phyloP scores from a whole-genome alignment of 163 green algal genomes.

The Trebouxiophyceae sp. region DNA sequence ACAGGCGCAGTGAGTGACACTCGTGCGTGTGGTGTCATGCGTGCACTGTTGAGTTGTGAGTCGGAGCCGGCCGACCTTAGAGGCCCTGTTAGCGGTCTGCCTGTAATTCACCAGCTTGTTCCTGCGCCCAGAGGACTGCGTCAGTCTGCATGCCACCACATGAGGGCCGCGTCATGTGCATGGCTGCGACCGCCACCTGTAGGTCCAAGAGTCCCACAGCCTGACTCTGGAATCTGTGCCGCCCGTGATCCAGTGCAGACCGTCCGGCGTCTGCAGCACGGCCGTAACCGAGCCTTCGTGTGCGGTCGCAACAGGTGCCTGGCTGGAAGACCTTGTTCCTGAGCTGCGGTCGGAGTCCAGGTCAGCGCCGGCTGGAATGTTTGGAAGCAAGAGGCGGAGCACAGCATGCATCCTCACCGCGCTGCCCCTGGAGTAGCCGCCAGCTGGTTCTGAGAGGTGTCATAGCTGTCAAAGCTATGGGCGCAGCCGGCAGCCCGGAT shows the following conservation, averaged over 20 bases:
- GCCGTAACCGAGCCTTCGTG: slow-evolving; percentile 61
- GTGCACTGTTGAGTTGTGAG: not conserved
- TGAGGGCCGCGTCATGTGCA: not conserved
- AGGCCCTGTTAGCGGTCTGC: not conserved
- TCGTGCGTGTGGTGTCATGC: not conserved
- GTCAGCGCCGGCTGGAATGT: not conserved
- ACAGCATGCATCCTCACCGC: too few species aligned
- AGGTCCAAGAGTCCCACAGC: slow-evolving; percentile 63
- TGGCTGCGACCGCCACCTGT: slow-evolving; percentile 5
- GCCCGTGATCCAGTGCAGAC: slow-evolving; percentile 55
- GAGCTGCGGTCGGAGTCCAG: too few species aligned
- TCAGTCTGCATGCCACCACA: too few species aligned
- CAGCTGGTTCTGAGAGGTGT: too few species aligned
- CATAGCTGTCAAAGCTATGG: too few species aligned
- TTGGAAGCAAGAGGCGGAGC: too few species aligned
- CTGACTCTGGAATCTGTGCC: slow-evolving; percentile 65
- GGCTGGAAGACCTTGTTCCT: not conserved
- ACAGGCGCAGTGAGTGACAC: not conserved
- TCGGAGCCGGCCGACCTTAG: not conserved
- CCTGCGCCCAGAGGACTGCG: not conserved
- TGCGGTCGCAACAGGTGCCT: slow-evolving; percentile 12
- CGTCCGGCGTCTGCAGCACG: slow-evolving; percentile 49
- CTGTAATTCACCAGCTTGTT: slow-evolving; percentile 1
- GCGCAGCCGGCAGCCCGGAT: slow-evolving; percentile 54
- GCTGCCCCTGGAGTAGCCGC: too few species aligned